phyloP scores from a whole-genome alignment of 495 filamentous ascomycete species.

The Lasiosphaeria miniovina region DNA sequence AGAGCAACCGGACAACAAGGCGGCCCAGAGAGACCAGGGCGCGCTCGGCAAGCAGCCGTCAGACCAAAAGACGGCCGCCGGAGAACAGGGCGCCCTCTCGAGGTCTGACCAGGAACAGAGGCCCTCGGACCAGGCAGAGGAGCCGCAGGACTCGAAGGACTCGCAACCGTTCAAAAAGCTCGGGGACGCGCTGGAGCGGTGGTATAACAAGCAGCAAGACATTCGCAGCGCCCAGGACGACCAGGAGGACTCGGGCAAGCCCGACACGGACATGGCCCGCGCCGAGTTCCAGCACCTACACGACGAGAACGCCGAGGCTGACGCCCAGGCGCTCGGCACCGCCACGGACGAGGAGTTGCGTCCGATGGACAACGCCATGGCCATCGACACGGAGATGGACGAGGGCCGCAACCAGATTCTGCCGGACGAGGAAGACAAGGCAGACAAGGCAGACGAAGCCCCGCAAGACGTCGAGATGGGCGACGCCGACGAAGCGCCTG shows the following conservation, averaged over 20 bases:
- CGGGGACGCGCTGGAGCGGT: conserved; percentile 87
- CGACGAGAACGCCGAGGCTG: conserved; percentile 72
- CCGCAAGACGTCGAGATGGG: conserved; percentile 42
- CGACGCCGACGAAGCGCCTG: conserved; percentile 38
- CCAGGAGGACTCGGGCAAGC: conserved; percentile 43
- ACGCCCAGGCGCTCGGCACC: conserved; percentile 87
- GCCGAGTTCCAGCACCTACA: conserved; percentile 85
- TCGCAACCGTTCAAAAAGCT: conserved; percentile 81
- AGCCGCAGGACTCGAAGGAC: conserved; percentile 43
- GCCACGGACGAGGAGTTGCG: conserved; percentile 82
- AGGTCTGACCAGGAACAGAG: conserved; percentile 53
- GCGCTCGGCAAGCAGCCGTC: conserved; percentile 33
- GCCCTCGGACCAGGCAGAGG: conserved; percentile 35
- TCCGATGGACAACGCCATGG: conserved; percentile 79
- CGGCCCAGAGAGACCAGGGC: conserved; percentile 47
- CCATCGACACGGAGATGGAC: conserved; percentile 68
- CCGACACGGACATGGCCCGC: conserved; percentile 46
- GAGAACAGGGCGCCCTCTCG: conserved; percentile 47
- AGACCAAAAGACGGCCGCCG: conserved; percentile 48
- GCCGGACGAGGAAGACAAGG: conserved; percentile 41
- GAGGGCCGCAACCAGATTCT: conserved; percentile 41
- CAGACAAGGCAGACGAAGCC: conserved; percentile 50
- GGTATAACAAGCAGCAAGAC: conserved; percentile 79
- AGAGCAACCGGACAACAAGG: conserved; percentile 40
- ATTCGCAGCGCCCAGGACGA: conserved; percentile 66